Evolutionary conservation across 768 basidiomycete genomes (phyloP).

Genomic region (Coprinopsis marcescibilis): DNA sequence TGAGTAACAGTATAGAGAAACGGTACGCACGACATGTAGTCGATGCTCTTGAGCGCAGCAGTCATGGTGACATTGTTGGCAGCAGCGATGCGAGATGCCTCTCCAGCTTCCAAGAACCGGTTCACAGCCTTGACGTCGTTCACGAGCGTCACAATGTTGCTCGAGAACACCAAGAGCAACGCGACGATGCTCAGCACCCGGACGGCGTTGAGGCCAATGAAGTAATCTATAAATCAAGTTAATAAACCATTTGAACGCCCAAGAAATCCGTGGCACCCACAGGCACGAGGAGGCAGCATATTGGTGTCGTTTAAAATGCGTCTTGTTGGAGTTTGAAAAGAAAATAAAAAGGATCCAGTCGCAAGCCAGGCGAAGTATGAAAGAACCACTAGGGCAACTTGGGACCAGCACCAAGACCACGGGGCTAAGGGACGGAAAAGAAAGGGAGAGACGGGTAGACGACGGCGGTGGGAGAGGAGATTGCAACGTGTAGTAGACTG

Average conservation of each 20-base stretch:
- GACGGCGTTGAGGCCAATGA: slow-evolving; percentile 74
- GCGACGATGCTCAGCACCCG: slow-evolving; percentile 76
- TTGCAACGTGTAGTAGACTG: slow-evolving; percentile 7
- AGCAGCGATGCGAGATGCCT: slow-evolving; percentile 22
- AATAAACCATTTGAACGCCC: neutral
- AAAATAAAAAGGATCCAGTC: slow-evolving; percentile 1
- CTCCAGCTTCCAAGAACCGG: slow-evolving; percentile 41
- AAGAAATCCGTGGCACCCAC: slow-evolving; percentile 17
- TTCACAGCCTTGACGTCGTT: slow-evolving; percentile 75
- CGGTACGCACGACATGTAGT: slow-evolving; percentile 66
- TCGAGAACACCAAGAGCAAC: slow-evolving; percentile 74
- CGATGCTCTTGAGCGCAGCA: slow-evolving; percentile 45
- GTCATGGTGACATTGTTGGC: slow-evolving; percentile 25
- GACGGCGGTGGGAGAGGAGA: neutral
- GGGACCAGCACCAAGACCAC: slow-evolving; percentile 7
- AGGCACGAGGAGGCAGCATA: slow-evolving; percentile 35
- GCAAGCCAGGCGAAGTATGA: slow-evolving; percentile 4
- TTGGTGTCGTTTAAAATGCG: neutral
- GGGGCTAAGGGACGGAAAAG: neutral
- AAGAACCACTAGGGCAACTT: neutral
- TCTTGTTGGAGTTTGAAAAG: neutral
- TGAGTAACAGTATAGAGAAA: neutral
- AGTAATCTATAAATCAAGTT: slow-evolving; percentile 37
- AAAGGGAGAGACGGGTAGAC: neutral
- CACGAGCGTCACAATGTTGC: slow-evolving; percentile 69